Evolutionary conservation across 106 monocot species (phyloP).

Genomic region (Posidonia australis): DNA sequence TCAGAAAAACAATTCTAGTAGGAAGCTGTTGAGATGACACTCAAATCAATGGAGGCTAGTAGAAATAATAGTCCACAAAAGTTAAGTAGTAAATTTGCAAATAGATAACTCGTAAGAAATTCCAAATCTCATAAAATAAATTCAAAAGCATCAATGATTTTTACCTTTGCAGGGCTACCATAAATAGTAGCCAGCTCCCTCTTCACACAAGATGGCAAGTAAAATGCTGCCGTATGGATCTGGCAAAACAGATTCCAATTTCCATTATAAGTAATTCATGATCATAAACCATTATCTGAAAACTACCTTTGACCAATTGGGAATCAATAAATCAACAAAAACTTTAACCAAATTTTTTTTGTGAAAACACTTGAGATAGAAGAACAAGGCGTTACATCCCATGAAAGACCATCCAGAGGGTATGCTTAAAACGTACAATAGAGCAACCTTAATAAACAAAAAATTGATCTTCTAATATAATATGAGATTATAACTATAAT

Average conservation of each 20-base stretch:
- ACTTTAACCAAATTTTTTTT: too few relatives aligned
- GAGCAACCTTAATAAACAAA: too few relatives aligned
- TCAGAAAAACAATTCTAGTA: neutral
- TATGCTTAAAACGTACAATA: too few relatives aligned
- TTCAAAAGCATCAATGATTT: neutral
- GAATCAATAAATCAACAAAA: too few relatives aligned
- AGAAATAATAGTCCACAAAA: neutral
- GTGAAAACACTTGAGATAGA: too few relatives aligned
- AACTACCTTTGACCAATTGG: too few relatives aligned
- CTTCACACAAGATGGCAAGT: constrained; percentile 60
- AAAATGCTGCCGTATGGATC: constrained; percentile 81
- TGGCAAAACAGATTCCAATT: constrained; percentile 9
- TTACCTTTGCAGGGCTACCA: neutral
- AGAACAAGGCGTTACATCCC: too few relatives aligned
- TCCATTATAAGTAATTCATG: too few relatives aligned
- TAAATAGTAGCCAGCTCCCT: constrained; percentile 36
- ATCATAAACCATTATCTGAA: too few relatives aligned
- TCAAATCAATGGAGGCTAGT: neutral
- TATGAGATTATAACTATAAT: too few relatives aligned
- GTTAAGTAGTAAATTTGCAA: neutral
- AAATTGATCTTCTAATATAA: too few relatives aligned
- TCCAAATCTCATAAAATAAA: neutral
- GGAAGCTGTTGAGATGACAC: neutral
- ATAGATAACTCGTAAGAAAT: neutral
- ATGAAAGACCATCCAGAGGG: too few relatives aligned